A percentile compares a stretch with the other conserved stretches of the same genome.
These are phyloP conservation scores for Coemansia nantahalensis DNA, from an alignment of 192 early-diverging fungal species.

Conservation along the genomic window DNA sequence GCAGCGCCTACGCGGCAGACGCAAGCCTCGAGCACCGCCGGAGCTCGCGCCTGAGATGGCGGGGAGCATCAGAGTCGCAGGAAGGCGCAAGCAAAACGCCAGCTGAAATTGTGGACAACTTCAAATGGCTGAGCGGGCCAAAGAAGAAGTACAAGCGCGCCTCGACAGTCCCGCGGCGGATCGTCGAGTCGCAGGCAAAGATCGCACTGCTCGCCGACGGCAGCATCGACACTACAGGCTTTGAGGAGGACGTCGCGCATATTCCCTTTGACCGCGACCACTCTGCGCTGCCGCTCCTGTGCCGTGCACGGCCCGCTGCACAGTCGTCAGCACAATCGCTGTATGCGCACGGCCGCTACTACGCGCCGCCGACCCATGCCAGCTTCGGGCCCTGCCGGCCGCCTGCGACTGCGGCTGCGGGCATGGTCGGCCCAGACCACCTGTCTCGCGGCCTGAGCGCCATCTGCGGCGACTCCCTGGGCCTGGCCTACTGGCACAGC, in stretches of 20 bases:
- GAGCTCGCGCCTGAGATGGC: conserved; percentile 37
- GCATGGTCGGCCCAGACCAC: neutral
- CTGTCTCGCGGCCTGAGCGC: conserved; percentile 11
- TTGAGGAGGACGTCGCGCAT: conserved; percentile 30
- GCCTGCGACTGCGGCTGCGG: neutral
- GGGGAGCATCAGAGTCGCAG: conserved; percentile 8
- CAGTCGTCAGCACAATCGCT: neutral
- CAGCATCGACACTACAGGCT: conserved; percentile 28
- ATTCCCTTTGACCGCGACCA: conserved; percentile 10
- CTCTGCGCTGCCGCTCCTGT: conserved; percentile 10
- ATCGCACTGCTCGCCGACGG: conserved; percentile 28
- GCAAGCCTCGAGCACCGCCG: conserved; percentile 14
- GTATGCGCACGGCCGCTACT: conserved; percentile 24
- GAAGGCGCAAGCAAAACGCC: conserved; percentile 12
- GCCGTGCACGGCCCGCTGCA: neutral
- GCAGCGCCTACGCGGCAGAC: neutral
- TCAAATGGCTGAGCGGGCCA: conserved; percentile 27
- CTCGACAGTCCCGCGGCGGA: conserved; percentile 19
- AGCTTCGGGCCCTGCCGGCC: conserved; percentile 32
- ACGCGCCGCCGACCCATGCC: conserved; percentile 10
- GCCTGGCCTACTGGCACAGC: conserved; percentile 52
- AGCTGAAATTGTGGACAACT: conserved; percentile 32
- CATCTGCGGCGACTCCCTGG: conserved; percentile 35
- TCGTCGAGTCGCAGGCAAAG: conserved; percentile 23
- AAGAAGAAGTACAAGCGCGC: conserved; percentile 10